These are phyloP conservation scores for Penicillium parvum DNA, from an alignment of 495 filamentous ascomycete genomes.

Conservation along the genomic window DNA sequence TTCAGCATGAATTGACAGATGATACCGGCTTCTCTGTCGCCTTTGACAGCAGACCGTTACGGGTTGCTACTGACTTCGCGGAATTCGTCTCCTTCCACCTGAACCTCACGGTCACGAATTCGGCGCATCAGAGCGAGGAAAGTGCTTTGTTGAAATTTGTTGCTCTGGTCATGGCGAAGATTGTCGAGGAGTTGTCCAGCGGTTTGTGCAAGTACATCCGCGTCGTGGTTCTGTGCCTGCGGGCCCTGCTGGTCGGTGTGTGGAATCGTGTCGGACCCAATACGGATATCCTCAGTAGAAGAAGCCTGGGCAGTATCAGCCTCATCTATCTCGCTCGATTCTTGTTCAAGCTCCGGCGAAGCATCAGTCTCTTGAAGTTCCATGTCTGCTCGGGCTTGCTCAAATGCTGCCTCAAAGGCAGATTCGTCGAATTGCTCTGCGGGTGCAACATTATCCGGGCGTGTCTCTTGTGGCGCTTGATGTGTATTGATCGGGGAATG, in stretches of 20 bases:
- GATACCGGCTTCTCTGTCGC: conserved; percentile 39
- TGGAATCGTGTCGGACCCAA: conserved; percentile 51
- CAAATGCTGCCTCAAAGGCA: conserved; percentile 62
- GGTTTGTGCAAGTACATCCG: conserved; percentile 65
- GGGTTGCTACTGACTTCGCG: conserved; percentile 52
- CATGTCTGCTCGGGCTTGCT: conserved; percentile 41
- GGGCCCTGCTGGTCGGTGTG: conserved; percentile 28
- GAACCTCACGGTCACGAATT: conserved; percentile 50
- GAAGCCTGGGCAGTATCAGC: conserved; percentile 3
- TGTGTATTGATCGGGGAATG: conserved; percentile 21
- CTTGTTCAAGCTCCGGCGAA: conserved; percentile 5
- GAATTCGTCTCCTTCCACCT: conserved; percentile 51
- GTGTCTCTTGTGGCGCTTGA: conserved; percentile 23
- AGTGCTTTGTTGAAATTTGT: conserved; percentile 74
- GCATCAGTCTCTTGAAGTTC: conserved; percentile 24
- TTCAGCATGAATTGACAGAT: conserved; percentile 23
- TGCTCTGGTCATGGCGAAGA: conserved; percentile 59
- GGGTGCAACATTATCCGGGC: conserved; percentile 12
- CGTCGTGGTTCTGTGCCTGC: conserved; percentile 35
- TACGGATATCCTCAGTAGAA: conserved; percentile 30
- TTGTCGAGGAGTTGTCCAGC: conserved; percentile 68
- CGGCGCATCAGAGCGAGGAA: conserved; percentile 75
- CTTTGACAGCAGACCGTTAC: conserved; percentile 38
- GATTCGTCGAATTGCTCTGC: conserved; percentile 51
- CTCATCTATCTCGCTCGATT: conserved; percentile 10